These are phyloP conservation scores for Raphanus raphanistrum DNA, from an alignment of 345 rosid species.

Conservation along the genomic window DNA sequence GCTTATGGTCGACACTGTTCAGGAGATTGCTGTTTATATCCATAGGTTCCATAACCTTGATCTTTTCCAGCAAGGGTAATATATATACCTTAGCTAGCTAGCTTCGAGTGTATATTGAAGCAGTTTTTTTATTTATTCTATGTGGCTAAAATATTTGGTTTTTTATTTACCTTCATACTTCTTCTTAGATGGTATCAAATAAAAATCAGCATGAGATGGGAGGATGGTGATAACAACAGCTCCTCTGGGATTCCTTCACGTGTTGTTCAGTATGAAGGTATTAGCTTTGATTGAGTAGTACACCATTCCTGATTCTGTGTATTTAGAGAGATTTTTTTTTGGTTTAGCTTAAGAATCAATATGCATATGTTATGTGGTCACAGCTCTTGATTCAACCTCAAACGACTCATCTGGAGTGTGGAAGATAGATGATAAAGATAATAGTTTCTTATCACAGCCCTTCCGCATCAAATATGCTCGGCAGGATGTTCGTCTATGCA, in stretches of 20 bases:
- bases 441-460: conserved; percentile 87
- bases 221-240: conserved; percentile 50
- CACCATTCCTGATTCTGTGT: neutral
- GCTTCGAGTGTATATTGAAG: too few species aligned
- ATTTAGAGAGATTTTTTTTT: neutral
- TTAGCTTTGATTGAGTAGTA: too few species aligned
- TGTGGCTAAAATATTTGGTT: neutral
- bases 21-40: conserved; percentile 77
- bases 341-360: conserved; percentile 6
- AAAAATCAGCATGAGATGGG: conserved; percentile 84
- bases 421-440: conserved; percentile 85
- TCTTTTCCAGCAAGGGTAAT: conserved; percentile 85
- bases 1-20: conserved; percentile 72
- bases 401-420: conserved; percentile 70
- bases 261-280: conserved; percentile 97
- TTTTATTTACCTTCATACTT: neutral
- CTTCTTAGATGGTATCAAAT: conserved; percentile 84
- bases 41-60: conserved; percentile 48
- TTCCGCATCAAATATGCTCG: conserved; percentile 90
- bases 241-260: conserved; percentile 70
- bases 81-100: too few species aligned
- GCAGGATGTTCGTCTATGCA: conserved; percentile 80
- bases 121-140: neutral
- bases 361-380: conserved; percentile 28
- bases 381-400: conserved; percentile 72